Evolutionary conservation across 257 asterid species (phyloP).

Genomic region (Agastache rugosa): DNA sequence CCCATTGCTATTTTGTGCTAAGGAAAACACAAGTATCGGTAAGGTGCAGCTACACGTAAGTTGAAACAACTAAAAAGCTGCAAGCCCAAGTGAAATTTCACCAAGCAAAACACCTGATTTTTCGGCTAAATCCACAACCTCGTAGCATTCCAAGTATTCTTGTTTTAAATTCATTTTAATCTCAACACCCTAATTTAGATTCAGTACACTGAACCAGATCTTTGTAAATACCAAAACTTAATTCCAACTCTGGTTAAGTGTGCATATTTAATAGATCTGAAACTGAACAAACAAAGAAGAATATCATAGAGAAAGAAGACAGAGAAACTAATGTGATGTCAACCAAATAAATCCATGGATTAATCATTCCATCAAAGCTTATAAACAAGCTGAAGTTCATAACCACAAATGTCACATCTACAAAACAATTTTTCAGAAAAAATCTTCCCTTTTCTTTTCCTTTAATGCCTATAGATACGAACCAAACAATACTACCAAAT

Average conservation of each 20-base stretch:
- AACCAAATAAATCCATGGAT: background rate
- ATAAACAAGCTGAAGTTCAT: slow-evolving; percentile 11
- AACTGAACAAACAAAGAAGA: background rate
- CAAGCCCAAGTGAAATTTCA: background rate
- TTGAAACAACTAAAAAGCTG: background rate
- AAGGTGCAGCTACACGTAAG: background rate
- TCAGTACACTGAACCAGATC: background rate
- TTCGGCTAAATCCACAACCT: slow-evolving; percentile 8
- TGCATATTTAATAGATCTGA: background rate
- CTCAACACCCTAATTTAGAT: background rate
- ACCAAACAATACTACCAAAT: background rate
- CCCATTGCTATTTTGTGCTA: background rate
- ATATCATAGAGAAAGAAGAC: background rate
- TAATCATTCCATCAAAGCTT: slow-evolving; percentile 5
- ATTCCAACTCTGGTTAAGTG: background rate
- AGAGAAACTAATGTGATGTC: slow-evolving; percentile 11
- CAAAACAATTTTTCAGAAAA: background rate
- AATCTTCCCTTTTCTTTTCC: background rate
- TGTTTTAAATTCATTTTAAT: background rate
- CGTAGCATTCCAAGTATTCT: slow-evolving; percentile 24
- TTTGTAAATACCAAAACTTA: background rate
- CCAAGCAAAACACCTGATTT: background rate
- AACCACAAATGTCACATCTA: background rate
- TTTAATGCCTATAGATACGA: background rate
- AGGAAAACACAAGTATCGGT: too few relatives aligned